Evolutionary conservation across 108 stramenopile species (phyloP), one percentile per base, ranked within the genome.

Genomic region (Cyclotella atomus): DNA sequence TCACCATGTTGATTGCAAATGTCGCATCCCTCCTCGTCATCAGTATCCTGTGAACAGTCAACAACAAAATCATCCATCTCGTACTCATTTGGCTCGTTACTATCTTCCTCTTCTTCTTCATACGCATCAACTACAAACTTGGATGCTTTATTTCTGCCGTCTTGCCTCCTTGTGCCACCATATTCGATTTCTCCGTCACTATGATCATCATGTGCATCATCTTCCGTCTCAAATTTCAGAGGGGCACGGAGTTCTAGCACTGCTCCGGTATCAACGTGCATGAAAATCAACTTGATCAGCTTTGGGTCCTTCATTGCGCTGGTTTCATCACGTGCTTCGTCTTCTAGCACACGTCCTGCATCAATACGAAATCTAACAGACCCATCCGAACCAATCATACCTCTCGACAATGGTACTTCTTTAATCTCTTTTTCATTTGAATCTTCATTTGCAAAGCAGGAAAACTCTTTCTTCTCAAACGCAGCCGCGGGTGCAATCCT

Each of bases 41-140:
- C 70, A 14, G 80, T 73, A 23, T 68, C 74, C 28, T 69, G 63
- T 17, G 69, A 44, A 12, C 38, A 3, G 20, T 65, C 55, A 15
- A 89, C 84, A 14, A 87, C 15, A 56, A 87, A 89, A 0, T 81
- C 86, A 62, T 89, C 88, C 25, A 79, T 83, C 36, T 87, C 84
- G 54, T 83, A 87, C 30, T 81, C 77, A 73, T 88, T 71, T 8
- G 73, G 54, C 17, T 73, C 59, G n/a, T 77, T 43, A 24, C 63
- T 63, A 55, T 71, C 78, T 25, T 83, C 68, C n/a, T 86, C 82
- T 21, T 83, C 68, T 19, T 86, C 79, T 17, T 84, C 79, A 33
- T 59, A 23, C n/a, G 41, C 65, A 46, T 68, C 65, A 19, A 62
- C 17, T 17, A 79, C 33, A 71, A 60, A 76, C 55, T 64, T 47